These are phyloP conservation scores for Calonectria pseudoreteaudii DNA, from an alignment of 2,329 filamentous ascomycete genomes.

Conservation along the genomic window DNA sequence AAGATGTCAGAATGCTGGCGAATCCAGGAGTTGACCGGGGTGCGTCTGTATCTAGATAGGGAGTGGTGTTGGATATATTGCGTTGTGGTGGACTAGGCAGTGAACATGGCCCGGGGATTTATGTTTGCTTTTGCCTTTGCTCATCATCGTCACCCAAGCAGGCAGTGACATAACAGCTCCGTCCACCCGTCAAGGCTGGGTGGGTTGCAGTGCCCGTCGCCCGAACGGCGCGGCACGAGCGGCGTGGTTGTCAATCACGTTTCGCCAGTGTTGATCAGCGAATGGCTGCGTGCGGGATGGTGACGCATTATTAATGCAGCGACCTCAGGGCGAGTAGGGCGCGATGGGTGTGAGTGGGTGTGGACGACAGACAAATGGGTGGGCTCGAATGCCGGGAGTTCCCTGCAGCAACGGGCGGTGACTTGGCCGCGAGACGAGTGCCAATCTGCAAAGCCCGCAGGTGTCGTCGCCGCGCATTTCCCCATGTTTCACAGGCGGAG, in stretches of 20 bases:
- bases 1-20: background rate
- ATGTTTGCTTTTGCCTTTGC: background rate
- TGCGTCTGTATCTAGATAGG: background rate
- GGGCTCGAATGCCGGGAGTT: slow-evolving; percentile 14
- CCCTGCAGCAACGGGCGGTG: background rate
- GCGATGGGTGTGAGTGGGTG: background rate
- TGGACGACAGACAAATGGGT: background rate
- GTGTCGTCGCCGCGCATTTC: background rate
- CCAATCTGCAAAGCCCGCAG: background rate
- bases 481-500: slow-evolving; percentile 8
- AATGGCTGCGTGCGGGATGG: background rate
- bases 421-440: background rate
- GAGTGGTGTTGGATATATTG: background rate
- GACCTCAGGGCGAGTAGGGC: background rate
- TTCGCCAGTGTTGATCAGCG: background rate
- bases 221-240: background rate
- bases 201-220: background rate
- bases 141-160: background rate
- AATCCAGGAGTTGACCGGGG: background rate
- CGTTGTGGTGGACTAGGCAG: background rate
- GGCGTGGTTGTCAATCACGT: background rate
- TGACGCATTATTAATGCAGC: slow-evolving; percentile 7
- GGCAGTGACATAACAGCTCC: background rate
- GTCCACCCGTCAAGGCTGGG: background rate
- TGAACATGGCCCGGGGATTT: background rate